Percentiles rank a stretch among this genome's conserved stretches.
Conservation (phyloP, 1,139 yeast genomes). For the Suhomyces bolitotheri region DNA sequence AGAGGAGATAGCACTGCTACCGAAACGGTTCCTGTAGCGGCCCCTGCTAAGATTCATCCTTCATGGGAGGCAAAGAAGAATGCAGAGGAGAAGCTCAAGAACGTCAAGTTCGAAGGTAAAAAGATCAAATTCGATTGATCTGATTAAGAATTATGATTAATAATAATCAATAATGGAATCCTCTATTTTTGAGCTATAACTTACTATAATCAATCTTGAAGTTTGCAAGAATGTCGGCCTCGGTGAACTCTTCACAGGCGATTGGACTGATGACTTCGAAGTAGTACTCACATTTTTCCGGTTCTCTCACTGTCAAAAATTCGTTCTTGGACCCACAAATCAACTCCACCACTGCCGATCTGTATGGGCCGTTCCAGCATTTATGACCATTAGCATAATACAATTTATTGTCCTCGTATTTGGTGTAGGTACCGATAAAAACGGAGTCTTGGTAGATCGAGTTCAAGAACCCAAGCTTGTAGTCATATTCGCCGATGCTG, state of each 20-base stretch:
- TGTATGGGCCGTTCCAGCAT: slow-evolving; percentile 94
- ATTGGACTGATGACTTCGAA: slow-evolving; percentile 67
- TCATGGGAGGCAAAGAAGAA: slow-evolving; percentile 90
- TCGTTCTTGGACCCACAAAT: slow-evolving; percentile 64
- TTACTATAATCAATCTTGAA: slow-evolving; percentile 32
- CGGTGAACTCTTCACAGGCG: slow-evolving; percentile 53
- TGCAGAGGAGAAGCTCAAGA: slow-evolving; percentile 66
- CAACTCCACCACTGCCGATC: slow-evolving; percentile 67
- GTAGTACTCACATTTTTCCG: slow-evolving; percentile 81
- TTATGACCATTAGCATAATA: slow-evolving; percentile 64
- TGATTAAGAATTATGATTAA: too few relatives aligned
- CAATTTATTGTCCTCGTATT: slow-evolving; percentile 36
- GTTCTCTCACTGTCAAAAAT: slow-evolving; percentile 72
- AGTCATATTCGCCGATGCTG: slow-evolving; percentile 67
- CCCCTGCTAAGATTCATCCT: slow-evolving; percentile 60
- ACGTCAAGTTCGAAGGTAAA: slow-evolving; percentile 77
- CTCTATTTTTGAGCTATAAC: too few relatives aligned
- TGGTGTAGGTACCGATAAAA: slow-evolving; percentile 55
- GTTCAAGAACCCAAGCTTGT: slow-evolving; percentile 61
- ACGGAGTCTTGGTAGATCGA: slow-evolving; percentile 61
- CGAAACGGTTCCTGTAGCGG: slow-evolving; percentile 1
- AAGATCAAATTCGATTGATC: slow-evolving; percentile 66
- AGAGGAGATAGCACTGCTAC: slow-evolving; percentile 11
- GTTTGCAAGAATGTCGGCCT: slow-evolving; percentile 28
- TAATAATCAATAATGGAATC: neutral